Conservation (phyloP, 2,329 filamentous ascomycete genomes). For the Phialophora verrucosa region DNA sequence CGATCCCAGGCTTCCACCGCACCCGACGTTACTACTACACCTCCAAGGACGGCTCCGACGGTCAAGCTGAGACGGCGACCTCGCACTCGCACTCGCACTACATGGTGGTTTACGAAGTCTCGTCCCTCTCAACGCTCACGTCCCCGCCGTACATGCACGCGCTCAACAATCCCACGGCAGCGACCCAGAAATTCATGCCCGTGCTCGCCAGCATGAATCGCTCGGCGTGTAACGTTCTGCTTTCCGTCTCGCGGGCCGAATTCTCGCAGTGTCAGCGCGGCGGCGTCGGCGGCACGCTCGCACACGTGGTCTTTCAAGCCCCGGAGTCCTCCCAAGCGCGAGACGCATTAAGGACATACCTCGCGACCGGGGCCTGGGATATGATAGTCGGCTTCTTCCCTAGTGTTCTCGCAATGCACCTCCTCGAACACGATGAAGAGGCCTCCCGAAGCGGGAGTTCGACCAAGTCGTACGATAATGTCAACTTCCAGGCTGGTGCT, state of each 20-base stretch:
- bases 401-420: conserved; percentile 21
- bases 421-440: conserved; percentile 23
- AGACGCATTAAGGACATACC: conserved; percentile 8
- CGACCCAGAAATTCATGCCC: conserved; percentile 74
- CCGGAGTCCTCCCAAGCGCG: conserved; percentile 2
- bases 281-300: conserved; percentile 18
- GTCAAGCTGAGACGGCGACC: not conserved
- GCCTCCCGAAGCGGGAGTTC: conserved; percentile 16
- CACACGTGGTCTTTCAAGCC: conserved; percentile 18
- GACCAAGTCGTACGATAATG: conserved; percentile 27
- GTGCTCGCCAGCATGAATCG: conserved; percentile 24
- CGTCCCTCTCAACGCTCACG: conserved; percentile 19
- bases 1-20: conserved; percentile 24
- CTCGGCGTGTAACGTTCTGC: conserved; percentile 20
- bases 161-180: conserved; percentile 52
- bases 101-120: conserved; percentile 25
- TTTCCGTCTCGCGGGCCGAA: conserved; percentile 17
- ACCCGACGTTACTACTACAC: conserved; percentile 23
- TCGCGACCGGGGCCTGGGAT: not conserved
- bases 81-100: conserved; percentile 18
- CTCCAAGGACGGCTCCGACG: not conserved
- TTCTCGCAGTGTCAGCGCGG: conserved; percentile 7
- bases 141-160: conserved; percentile 25
- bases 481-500: conserved; percentile 11
- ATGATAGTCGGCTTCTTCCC: not conserved